Evolutionary conservation across 495 filamentous ascomycete species (phyloP).

Genomic region (Penicillium ochrochloron): DNA sequence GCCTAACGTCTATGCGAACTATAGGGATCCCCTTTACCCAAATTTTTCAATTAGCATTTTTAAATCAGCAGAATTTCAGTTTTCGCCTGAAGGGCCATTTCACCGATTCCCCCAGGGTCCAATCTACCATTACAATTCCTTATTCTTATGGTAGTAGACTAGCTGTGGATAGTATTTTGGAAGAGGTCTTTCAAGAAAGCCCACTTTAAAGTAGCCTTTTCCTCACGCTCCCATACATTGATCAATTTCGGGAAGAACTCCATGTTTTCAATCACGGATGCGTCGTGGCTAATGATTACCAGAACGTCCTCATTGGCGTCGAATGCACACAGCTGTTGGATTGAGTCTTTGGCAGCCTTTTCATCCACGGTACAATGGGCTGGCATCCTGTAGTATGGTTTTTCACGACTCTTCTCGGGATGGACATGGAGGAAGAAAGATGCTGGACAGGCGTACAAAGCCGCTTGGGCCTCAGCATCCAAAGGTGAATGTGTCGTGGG

Average conservation of each 20-base stretch:
- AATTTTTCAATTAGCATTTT: too few species aligned
- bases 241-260: not conserved
- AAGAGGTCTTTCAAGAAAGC: not conserved
- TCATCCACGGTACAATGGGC: slow-evolving; percentile 7
- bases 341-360: not conserved
- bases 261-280: slow-evolving; percentile 3
- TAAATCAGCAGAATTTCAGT: too few species aligned
- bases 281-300: slow-evolving; percentile 10
- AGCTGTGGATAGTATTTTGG: too few species aligned
- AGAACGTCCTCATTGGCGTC: slow-evolving; percentile 3
- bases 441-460: not conserved
- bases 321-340: not conserved
- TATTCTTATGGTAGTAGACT: too few species aligned
- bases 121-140: too few species aligned
- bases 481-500: not conserved
- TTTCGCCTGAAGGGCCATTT: too few species aligned
- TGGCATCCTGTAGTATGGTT: slow-evolving; percentile 6
- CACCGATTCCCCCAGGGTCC: too few species aligned
- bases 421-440: slow-evolving; percentile 8
- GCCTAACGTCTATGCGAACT: too few species aligned
- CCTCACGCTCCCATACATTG: not conserved
- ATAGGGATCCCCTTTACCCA: too few species aligned
- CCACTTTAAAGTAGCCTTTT: not conserved
- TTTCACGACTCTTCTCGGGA: not conserved
- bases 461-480: not conserved